A percentile compares a stretch with the other conserved stretches of the same genome.
These are phyloP conservation scores for Penicillium taxi DNA, from an alignment of 495 filamentous ascomycete species.

Conservation along the genomic window DNA sequence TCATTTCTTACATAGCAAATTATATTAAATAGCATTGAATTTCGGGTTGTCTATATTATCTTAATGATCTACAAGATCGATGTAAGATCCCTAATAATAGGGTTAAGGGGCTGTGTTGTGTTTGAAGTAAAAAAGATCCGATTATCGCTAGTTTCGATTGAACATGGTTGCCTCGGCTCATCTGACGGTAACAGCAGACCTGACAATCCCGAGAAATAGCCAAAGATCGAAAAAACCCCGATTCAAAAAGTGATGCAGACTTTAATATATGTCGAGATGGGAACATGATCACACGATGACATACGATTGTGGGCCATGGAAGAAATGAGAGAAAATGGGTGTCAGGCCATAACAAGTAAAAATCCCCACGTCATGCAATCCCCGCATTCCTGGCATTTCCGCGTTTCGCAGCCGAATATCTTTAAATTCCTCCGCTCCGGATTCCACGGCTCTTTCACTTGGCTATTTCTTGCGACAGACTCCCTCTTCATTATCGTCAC, in stretches of 20 bases:
- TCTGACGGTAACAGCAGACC: neutral
- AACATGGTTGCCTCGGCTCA: neutral
- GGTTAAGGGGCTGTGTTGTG: neutral
- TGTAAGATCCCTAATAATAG: neutral
- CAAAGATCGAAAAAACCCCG: too few species aligned
- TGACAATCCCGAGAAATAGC: neutral
- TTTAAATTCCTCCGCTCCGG: slow-evolving; percentile 11
- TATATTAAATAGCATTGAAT: neutral
- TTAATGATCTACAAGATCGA: neutral
- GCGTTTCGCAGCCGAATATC: slow-evolving; percentile 9
- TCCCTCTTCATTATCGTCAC: neutral
- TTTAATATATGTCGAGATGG: neutral
- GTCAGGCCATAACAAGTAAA: too few species aligned
- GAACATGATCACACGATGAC: slow-evolving; percentile 5
- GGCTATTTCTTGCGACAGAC: neutral
- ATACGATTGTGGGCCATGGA: neutral
- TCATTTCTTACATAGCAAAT: neutral
- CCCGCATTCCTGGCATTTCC: slow-evolving; percentile 15
- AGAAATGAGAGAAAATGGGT: neutral
- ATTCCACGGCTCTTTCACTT: slow-evolving; percentile 1
- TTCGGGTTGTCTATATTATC: neutral
- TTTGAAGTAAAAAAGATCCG: neutral
- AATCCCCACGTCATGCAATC: slow-evolving; percentile 23
- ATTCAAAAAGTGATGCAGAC: too few species aligned
- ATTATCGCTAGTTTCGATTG: neutral